Conservation (phyloP, 306 rosid genomes). For the Pterocarpus macrocarpus region DNA sequence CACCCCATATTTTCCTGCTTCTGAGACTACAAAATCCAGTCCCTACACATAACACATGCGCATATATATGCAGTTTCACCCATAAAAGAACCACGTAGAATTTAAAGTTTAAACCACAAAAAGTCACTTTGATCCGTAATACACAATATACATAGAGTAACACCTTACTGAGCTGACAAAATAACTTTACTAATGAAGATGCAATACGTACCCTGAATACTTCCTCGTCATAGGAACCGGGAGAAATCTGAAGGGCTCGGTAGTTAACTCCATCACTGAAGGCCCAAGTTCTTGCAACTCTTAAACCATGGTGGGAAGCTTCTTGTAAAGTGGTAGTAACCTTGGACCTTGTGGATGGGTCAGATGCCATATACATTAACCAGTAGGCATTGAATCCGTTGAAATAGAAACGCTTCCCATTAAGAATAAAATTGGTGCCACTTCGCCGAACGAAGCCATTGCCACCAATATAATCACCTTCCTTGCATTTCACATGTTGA, state of each 20-base stretch:
- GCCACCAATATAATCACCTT: background rate
- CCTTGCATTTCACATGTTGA: constrained; percentile 19
- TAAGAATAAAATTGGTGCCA: constrained; percentile 54
- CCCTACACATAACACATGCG: constrained; percentile 26
- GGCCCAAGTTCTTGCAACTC: constrained; percentile 57
- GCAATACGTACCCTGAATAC: constrained; percentile 41
- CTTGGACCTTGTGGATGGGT: constrained; percentile 55
- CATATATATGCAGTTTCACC: background rate
- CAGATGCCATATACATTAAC: constrained; percentile 68
- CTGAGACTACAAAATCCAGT: constrained; percentile 53
- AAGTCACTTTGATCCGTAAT: too few species aligned
- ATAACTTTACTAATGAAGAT: too few species aligned
- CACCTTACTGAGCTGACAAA: too few species aligned
- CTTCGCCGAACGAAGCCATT: constrained; percentile 46
- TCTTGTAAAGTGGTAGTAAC: constrained; percentile 51
- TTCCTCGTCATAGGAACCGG: constrained; percentile 48
- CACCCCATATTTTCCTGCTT: constrained; percentile 51
- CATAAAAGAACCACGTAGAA: too few species aligned
- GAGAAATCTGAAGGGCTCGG: constrained; percentile 54
- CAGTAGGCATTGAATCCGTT: constrained; percentile 72
- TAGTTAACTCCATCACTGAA: constrained; percentile 47
- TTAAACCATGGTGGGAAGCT: constrained; percentile 48
- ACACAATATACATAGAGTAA: too few species aligned
- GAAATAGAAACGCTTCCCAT: constrained; percentile 50
- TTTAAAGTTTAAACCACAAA: too few species aligned